phyloP scores from a whole-genome alignment of 306 rosid genomes.

The Biancaea sappan region DNA sequence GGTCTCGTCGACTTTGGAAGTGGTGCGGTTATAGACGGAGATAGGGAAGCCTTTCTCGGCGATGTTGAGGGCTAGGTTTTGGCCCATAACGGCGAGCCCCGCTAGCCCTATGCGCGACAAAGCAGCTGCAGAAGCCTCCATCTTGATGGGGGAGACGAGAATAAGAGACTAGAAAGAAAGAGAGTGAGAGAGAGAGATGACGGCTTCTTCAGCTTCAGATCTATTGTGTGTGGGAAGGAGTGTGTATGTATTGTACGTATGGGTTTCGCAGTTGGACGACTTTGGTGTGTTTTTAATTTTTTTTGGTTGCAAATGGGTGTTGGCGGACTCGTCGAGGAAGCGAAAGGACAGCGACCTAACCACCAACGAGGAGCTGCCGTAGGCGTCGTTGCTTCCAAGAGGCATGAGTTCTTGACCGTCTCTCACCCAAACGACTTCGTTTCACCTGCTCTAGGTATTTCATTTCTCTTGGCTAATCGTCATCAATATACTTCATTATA shows the following conservation, averaged over 20 bases:
- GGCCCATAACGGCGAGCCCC: conserved; percentile 98
- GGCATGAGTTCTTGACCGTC: neutral
- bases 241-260: neutral
- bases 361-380: conserved; percentile 44
- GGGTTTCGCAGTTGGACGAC: neutral
- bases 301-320: neutral
- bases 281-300: neutral
- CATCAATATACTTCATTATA: no score
- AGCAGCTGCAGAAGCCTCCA: conserved; percentile 73
- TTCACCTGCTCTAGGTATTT: no score
- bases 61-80: conserved; percentile 91
- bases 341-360: conserved; percentile 57
- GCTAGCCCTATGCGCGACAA: conserved; percentile 90
- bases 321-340: conserved; percentile 92
- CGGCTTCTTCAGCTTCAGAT: neutral
- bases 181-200: neutral
- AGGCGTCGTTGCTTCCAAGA: conserved; percentile 40
- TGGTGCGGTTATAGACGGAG: conserved; percentile 92
- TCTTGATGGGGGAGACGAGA: neutral
- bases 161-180: neutral
- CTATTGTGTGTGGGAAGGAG: no score
- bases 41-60: conserved; percentile 96
- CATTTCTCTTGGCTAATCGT: no score
- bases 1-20: conserved; percentile 89
- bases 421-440: conserved; percentile 32